Percentiles rank a stretch among this genome's conserved stretches.
phyloP scores from a whole-genome alignment of 2,329 filamentous ascomycete species.

The Colletotrichum musae region DNA sequence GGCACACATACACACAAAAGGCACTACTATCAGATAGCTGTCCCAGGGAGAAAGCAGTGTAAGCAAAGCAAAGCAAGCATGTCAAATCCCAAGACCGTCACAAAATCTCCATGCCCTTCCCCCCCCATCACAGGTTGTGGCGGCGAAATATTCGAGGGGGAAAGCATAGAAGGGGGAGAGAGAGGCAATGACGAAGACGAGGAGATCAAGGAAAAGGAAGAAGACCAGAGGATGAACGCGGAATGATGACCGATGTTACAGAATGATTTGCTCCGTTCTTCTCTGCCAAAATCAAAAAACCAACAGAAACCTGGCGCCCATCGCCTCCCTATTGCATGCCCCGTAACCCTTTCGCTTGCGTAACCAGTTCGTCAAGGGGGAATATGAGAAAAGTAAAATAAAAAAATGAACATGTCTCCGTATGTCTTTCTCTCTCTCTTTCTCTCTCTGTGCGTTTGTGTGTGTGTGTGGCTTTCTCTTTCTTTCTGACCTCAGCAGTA shows the following conservation, averaged over 20 bases:
- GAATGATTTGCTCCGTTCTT: slow-evolving; percentile 13
- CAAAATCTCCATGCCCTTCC: neutral
- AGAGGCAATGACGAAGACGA: neutral
- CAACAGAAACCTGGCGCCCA: slow-evolving; percentile 22
- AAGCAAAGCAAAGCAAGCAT: neutral
- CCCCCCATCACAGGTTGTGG: slow-evolving; percentile 18
- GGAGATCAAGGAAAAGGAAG: neutral
- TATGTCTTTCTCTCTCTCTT: slow-evolving; percentile 5
- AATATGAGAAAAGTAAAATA: neutral
- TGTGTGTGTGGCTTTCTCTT: neutral
- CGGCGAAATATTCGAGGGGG: slow-evolving; percentile 4
- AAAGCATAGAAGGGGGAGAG: neutral
- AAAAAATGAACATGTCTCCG: neutral
- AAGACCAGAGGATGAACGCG: neutral
- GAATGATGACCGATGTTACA: slow-evolving; percentile 28
- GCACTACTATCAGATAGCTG: slow-evolving; percentile 15
- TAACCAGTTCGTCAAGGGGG: slow-evolving; percentile 25
- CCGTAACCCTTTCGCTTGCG: slow-evolving; percentile 31
- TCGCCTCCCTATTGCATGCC: slow-evolving; percentile 29
- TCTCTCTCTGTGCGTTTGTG: no score
- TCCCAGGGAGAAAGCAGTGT: slow-evolving; percentile 2
- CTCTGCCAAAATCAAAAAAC: neutral
- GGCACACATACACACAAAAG: neutral
- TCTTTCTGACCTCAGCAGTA: slow-evolving; percentile 2
- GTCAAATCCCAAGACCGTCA: neutral